A percentile compares a stretch with the other conserved stretches of the same genome.
phyloP scores from a whole-genome alignment of 1,139 yeast genomes.

The Yamadazyma dushanensis region DNA sequence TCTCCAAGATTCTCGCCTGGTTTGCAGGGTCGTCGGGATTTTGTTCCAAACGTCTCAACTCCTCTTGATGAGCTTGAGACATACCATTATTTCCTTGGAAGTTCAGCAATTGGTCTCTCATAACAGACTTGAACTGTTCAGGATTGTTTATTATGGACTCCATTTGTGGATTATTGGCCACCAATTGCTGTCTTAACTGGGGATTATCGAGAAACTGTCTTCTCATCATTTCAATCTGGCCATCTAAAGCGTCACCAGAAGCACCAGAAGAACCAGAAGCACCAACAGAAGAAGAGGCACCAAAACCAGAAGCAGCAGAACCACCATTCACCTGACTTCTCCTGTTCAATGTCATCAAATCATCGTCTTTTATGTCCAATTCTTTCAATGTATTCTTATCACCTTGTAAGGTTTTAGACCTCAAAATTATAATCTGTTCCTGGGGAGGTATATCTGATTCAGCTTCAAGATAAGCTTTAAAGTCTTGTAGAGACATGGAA shows the following conservation, averaged over 20 bases:
- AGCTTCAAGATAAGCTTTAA: constrained; percentile 74
- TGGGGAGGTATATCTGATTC: constrained; percentile 59
- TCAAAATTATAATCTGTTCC: constrained; percentile 48
- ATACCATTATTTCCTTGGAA: constrained; percentile 13
- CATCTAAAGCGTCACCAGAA: constrained; percentile 21
- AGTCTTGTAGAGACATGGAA: constrained; percentile 64
- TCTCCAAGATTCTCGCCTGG: constrained; percentile 65
- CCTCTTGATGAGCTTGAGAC: constrained; percentile 35
- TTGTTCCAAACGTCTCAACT: constrained; percentile 48
- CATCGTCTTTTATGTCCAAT: constrained; percentile 54
- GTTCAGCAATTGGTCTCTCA: constrained; percentile 33
- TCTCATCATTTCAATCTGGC: constrained; percentile 52
- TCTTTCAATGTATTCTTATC: constrained; percentile 40
- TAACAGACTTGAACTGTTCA: constrained; percentile 47
- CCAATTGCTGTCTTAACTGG: constrained; percentile 32
- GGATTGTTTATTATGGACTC: constrained; percentile 52
- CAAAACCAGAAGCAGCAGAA: neutral
- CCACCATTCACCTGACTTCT: neutral
- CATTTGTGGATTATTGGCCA: constrained; percentile 41
- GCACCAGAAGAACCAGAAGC: neutral
- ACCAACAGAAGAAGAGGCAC: neutral
- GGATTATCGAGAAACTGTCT: constrained; percentile 47
- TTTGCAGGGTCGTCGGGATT: constrained; percentile 77
- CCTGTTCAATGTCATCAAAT: constrained; percentile 46
- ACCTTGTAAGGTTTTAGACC: constrained; percentile 41